Evolutionary conservation across 768 basidiomycete genomes (phyloP), one percentile per base, ranked within the genome.

Genomic region (Termitomyces sp.): DNA sequence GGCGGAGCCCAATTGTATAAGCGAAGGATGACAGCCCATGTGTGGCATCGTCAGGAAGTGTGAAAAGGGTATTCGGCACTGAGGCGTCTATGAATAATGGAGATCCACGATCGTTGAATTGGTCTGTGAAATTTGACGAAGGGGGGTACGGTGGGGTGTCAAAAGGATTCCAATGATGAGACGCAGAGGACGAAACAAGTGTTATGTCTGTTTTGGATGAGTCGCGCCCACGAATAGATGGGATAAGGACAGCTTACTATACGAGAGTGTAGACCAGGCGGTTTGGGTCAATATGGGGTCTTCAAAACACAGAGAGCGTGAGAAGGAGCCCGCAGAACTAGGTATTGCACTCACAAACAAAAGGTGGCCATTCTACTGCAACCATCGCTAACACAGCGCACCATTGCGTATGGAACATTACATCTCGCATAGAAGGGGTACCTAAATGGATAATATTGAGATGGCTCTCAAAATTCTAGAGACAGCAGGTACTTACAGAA

Each of bases 371-470:
- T 71, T 92, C 83, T 22, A 98, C 94, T 38, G 96, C 93, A 57
- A 98, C 87, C 91, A 97, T 96, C 36, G 87, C 87, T 15, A 99
- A 78, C 36, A 89, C 84, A 44, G 92, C 84, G 71, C 90, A 92
- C 90, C 92, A 98, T 66, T 97, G 95, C 0, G 95, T 91, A 68
- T 96, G 94, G 73, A 94, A 91, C 54, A 98, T 83, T 55, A 99
- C 83, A 73, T 99, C 97, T 57, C 95, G 81, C 76, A 96, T 76
- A 7, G 94, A 93, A 2, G 97, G 96, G 0, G 97, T 96, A 66
- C 90, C 94, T 95, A 63, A 3, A 51, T 95, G 63, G 5, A 52
- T 48, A 63, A 62, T 55, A 66, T 62, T 39, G 63, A 58, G 24
- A 55, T 42, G 52, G 54, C 39, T 38, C 36, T 33, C 63, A 36